Conservation (phyloP, 192 early-diverging fungal genomes). For the Coemansia nantahalensis region DNA sequence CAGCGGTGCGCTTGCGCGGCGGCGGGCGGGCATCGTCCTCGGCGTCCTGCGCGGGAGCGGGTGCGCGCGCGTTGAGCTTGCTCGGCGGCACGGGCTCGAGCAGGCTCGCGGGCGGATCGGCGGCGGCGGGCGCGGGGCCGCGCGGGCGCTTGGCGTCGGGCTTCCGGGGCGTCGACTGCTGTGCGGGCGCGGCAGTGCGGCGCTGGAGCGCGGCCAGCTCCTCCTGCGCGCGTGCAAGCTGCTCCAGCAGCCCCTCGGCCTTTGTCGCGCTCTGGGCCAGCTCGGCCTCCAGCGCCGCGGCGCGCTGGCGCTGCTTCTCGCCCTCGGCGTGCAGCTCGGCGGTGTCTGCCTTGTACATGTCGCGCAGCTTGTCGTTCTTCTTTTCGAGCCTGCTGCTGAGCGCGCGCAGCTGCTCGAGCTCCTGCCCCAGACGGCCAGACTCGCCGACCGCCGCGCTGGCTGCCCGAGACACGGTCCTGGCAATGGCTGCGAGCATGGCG, state of each 20-base stretch:
- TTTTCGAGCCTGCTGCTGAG: slow-evolving; percentile 42
- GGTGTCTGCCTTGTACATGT: slow-evolving; percentile 45
- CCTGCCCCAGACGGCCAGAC: slow-evolving; percentile 4
- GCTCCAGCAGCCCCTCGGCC: slow-evolving; percentile 1
- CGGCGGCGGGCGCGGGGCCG: background rate
- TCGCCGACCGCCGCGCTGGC: slow-evolving; percentile 4
- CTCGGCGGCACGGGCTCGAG: slow-evolving; percentile 40
- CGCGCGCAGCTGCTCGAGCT: slow-evolving; percentile 13
- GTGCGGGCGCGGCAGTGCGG: slow-evolving; percentile 13
- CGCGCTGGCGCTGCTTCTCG: slow-evolving; percentile 37
- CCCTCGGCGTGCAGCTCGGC: slow-evolving; percentile 37
- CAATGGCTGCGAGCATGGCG: background rate
- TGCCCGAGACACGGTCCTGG: slow-evolving; percentile 1
- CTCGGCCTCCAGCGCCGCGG: slow-evolving; percentile 19
- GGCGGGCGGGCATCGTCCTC: slow-evolving; percentile 12
- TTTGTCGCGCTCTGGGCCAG: slow-evolving; percentile 5
- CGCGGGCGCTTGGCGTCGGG: slow-evolving; percentile 23
- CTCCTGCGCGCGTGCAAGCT: slow-evolving; percentile 13
- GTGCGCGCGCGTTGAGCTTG: slow-evolving; percentile 29
- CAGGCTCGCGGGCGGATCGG: slow-evolving; percentile 12
- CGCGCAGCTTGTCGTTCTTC: slow-evolving; percentile 40
- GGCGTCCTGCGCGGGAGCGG: background rate
- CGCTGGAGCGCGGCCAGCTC: slow-evolving; percentile 12
- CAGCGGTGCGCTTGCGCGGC: slow-evolving; percentile 38
- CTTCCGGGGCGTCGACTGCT: slow-evolving; percentile 24